Evolutionary conservation across 2,329 filamentous ascomycete species (phyloP).

Genomic region (Berkeleyomyces rouxiae): DNA sequence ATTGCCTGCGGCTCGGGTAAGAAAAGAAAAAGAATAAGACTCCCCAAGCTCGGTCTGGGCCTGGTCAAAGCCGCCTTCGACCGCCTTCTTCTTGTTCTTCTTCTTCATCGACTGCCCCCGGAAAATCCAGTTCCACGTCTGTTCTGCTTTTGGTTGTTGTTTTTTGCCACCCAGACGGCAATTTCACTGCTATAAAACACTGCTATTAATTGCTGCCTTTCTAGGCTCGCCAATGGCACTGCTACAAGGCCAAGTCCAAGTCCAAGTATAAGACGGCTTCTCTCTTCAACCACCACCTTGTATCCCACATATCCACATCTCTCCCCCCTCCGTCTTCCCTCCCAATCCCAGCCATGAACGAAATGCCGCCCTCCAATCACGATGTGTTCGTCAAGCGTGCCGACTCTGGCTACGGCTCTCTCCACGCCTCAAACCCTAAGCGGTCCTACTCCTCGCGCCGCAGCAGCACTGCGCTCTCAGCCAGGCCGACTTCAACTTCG

Average conservation of each 20-base stretch:
- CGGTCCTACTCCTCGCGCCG: conserved; percentile 20
- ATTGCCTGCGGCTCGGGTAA: no score
- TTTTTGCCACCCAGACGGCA: background rate
- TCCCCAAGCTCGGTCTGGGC: no score
- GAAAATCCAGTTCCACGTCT: background rate
- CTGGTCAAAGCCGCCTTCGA: no score
- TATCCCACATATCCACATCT: background rate
- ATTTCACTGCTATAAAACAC: background rate
- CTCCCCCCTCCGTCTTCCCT: background rate
- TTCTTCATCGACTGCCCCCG: background rate
- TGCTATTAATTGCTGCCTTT: background rate
- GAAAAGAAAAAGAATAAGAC: no score
- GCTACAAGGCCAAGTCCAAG: background rate
- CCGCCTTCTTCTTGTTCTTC: no score
- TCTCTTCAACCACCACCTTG: background rate
- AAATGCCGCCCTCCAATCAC: background rate
- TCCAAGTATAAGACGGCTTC: background rate
- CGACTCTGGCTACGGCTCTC: conserved; percentile 43
- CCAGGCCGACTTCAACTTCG: conserved; percentile 8
- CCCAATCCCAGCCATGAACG: background rate
- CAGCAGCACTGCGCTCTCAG: conserved; percentile 19
- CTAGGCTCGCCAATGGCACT: background rate
- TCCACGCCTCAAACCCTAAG: conserved; percentile 25
- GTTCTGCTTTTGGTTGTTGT: background rate
- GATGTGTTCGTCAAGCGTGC: conserved; percentile 35